Evolutionary conservation across 1,284 basidiomycete genomes (phyloP), one percentile per base, ranked within the genome.

Genomic region (Xerocomus amazonicus): DNA sequence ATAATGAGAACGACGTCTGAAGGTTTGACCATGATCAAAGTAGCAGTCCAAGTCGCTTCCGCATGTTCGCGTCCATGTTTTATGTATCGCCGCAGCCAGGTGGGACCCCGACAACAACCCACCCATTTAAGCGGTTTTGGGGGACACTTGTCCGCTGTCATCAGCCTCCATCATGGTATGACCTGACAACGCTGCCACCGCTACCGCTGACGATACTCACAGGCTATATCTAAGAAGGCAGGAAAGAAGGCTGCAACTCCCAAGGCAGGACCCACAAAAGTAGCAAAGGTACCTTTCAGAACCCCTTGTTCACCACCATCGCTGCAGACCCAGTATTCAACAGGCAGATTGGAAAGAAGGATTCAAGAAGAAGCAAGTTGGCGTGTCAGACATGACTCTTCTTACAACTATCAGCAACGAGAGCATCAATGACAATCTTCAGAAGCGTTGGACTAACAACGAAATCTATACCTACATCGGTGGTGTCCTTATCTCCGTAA

Each of bases 381-480:
- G 97, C 52, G 96, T 99, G 50, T 87, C 92, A 47, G 97, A 99
- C 75, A 99, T 99, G 97, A 99, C 97, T 9, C 75, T 99, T 54
- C 77, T 99, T 54, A 91, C 91, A 47, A 97, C 93, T 45, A 97
- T 99, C 75, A 95, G 92, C 68, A 97, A 99, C 71, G 96, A 99
- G 65, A 88, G 88, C 59, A 87, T 99, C 79, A 99, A 98, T 70
- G 93, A 97, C 48, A 99, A 99, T 70, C 79, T 99, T 58, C 87
- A 97, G 77, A 93, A 96, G 70, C 82, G 96, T 51, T 99, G 97
- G 84, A 86, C 84, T 56, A 95, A 90, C 62, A 90, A 79, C 49
- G 96, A 99, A 73, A 99, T 99, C 62, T 99, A 99, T 70, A 99
- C 97, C 7, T 99, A 99, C 70, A 99, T 99, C 69, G 97, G 97